Conservation (phyloP, 2,329 filamentous ascomycete species). For the Clonostachys rhizophaga region DNA sequence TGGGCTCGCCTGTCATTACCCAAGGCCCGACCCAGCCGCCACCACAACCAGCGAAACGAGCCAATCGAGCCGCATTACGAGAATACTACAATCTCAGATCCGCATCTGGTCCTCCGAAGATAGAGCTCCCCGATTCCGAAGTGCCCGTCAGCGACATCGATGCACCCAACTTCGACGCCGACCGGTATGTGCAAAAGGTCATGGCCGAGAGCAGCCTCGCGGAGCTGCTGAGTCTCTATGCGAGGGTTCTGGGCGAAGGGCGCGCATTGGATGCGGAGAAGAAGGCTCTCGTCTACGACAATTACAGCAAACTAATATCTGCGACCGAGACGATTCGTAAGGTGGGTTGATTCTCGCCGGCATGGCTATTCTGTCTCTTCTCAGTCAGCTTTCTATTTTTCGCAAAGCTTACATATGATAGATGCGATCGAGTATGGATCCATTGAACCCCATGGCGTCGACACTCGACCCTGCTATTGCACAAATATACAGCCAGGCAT, state of each 20-base stretch:
- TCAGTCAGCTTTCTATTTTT: neutral
- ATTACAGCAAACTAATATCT: conserved; percentile 95
- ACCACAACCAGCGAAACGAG: conserved; percentile 36
- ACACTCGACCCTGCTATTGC: conserved; percentile 70
- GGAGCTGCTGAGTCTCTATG: conserved; percentile 66
- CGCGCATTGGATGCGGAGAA: conserved; percentile 89
- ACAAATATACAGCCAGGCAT: conserved; percentile 64
- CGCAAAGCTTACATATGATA: conserved; percentile 13
- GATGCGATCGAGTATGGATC: conserved; percentile 81
- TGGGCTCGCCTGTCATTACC: conserved; percentile 41
- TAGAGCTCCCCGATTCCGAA: conserved; percentile 46
- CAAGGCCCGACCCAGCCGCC: conserved; percentile 3
- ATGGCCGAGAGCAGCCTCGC: conserved; percentile 60
- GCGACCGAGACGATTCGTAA: conserved; percentile 94
- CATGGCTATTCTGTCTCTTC: neutral
- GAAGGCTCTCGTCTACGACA: conserved; percentile 96
- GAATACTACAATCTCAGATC: conserved; percentile 84
- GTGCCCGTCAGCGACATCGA: conserved; percentile 71
- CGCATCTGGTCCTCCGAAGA: conserved; percentile 20
- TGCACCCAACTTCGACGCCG: conserved; percentile 64
- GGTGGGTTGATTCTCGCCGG: conserved; percentile 23
- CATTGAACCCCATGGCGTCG: conserved; percentile 67
- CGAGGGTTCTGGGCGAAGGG: conserved; percentile 73
- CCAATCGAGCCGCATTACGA: conserved; percentile 81
- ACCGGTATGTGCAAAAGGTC: conserved; percentile 60